A percentile compares a stretch with the other conserved stretches of the same genome.
phyloP scores from a whole-genome alignment of 352 stramenopile genomes.

The Phytophthora megakarya region DNA sequence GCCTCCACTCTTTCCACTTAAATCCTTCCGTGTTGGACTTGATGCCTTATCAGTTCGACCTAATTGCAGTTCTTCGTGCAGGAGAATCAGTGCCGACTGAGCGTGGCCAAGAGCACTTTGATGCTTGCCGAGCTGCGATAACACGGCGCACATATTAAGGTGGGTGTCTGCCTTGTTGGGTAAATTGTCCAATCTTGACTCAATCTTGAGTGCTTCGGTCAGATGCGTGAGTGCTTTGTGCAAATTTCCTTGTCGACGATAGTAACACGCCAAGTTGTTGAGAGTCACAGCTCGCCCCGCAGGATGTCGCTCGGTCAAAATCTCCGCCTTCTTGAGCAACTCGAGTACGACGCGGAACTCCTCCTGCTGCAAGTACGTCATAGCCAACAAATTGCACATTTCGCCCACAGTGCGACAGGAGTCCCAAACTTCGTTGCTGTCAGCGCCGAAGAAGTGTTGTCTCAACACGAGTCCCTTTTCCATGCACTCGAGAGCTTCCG shows the following conservation, averaged over 20 bases:
- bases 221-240: slow-evolving; percentile 92
- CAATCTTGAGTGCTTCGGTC: slow-evolving; percentile 93
- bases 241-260: slow-evolving; percentile 89
- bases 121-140: slow-evolving; percentile 92
- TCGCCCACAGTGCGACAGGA: slow-evolving; percentile 94
- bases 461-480: slow-evolving; percentile 92
- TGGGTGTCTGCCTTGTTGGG: slow-evolving; percentile 94
- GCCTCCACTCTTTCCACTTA: slow-evolving; percentile 20
- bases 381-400: slow-evolving; percentile 95
- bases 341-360: slow-evolving; percentile 92
- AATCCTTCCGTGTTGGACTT: slow-evolving; percentile 22
- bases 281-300: slow-evolving; percentile 89
- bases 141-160: slow-evolving; percentile 94
- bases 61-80: slow-evolving; percentile 92
- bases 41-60: slow-evolving; percentile 15
- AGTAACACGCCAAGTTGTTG: slow-evolving; percentile 96
- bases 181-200: slow-evolving; percentile 82
- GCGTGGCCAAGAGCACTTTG: slow-evolving; percentile 91
- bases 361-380: slow-evolving; percentile 96
- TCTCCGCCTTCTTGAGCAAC: slow-evolving; percentile 94
- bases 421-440: slow-evolving; percentile 89
- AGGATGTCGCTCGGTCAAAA: slow-evolving; percentile 89
- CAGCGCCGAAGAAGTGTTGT: slow-evolving; percentile 93
- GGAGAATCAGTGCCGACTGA: slow-evolving; percentile 90
- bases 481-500: slow-evolving; percentile 94